Evolutionary conservation across 805 yeast species (phyloP).

Genomic region (Pichia deserticola): DNA sequence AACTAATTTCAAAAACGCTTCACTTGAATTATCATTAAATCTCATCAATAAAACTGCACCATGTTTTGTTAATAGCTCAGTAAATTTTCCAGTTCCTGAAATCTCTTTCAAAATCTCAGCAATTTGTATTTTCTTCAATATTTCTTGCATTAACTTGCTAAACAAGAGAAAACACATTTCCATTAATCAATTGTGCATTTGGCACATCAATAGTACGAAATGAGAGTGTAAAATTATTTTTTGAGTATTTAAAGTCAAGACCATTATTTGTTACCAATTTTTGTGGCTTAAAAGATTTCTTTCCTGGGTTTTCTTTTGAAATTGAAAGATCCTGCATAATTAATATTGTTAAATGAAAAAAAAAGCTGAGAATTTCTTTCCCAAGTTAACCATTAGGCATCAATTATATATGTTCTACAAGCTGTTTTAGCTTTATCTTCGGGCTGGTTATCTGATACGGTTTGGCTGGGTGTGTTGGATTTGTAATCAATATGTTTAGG

Average conservation of each 20-base stretch:
- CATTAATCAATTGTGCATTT: not conserved
- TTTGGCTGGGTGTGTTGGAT: conserved; percentile 6
- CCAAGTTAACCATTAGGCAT: conserved; percentile 8
- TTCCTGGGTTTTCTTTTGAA: no score
- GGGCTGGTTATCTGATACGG: conserved; percentile 12
- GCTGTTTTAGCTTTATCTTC: conserved; percentile 4
- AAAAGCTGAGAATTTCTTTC: conserved; percentile 5
- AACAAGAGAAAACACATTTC: not conserved
- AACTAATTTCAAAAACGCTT: not conserved
- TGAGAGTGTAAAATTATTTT: not conserved
- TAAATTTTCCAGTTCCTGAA: not conserved
- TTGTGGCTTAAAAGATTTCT: not conserved
- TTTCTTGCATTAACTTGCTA: not conserved
- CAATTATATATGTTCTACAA: conserved; percentile 11
- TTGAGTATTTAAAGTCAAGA: not conserved
- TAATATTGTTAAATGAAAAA: no score
- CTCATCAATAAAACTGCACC: conserved; percentile 2
- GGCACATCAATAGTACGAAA: not conserved
- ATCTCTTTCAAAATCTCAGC: not conserved
- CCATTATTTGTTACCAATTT: not conserved
- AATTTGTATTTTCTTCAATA: not conserved
- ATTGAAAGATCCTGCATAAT: no score
- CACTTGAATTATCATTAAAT: not conserved
- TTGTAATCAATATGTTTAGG: conserved; percentile 3
- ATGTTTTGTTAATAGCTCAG: not conserved